Evolutionary conservation across 192 early-diverging fungal genomes (phyloP).

Genomic region (Gamsiella multidivaricata): DNA sequence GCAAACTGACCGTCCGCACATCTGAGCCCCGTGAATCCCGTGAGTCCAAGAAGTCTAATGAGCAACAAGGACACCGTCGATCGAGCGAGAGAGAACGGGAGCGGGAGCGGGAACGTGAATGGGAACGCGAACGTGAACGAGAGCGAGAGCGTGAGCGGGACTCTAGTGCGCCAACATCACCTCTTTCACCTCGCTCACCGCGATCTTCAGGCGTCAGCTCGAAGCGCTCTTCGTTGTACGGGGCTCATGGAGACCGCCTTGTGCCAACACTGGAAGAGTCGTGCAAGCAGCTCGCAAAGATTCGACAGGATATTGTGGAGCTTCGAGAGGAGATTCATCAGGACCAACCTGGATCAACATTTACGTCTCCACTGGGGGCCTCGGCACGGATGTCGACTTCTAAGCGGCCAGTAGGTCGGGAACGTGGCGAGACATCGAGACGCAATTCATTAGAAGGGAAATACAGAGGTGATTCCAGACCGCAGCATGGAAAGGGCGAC

Average conservation of each 20-base stretch:
- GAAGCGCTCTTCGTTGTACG: constrained; percentile 43
- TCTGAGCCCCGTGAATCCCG: constrained; percentile 2
- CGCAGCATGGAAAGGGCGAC: constrained; percentile 10
- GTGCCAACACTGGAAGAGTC: constrained; percentile 44
- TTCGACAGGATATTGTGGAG: constrained; percentile 47
- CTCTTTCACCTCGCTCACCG: constrained; percentile 41
- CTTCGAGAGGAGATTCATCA: constrained; percentile 38
- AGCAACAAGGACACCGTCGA: constrained; percentile 1
- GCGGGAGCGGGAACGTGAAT: not conserved
- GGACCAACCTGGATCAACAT: constrained; percentile 14
- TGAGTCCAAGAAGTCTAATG: constrained; percentile 10
- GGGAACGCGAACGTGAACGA: not conserved
- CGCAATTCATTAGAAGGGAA: constrained; percentile 27
- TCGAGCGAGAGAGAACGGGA: constrained; percentile 15
- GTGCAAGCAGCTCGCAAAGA: constrained; percentile 36
- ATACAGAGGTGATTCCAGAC: constrained; percentile 3
- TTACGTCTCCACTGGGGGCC: not conserved
- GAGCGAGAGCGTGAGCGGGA: not conserved
- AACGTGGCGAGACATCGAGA: constrained; percentile 14
- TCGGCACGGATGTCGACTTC: not conserved
- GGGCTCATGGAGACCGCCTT: constrained; percentile 16
- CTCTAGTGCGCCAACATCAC: constrained; percentile 13
- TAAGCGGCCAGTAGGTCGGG: constrained; percentile 2
- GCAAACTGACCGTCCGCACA: constrained; percentile 20
- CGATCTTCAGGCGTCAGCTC: constrained; percentile 21